Evolutionary conservation across 306 rosid species (phyloP), one percentile per base, ranked within the genome.

Genomic region (Clitoria ternatea): DNA sequence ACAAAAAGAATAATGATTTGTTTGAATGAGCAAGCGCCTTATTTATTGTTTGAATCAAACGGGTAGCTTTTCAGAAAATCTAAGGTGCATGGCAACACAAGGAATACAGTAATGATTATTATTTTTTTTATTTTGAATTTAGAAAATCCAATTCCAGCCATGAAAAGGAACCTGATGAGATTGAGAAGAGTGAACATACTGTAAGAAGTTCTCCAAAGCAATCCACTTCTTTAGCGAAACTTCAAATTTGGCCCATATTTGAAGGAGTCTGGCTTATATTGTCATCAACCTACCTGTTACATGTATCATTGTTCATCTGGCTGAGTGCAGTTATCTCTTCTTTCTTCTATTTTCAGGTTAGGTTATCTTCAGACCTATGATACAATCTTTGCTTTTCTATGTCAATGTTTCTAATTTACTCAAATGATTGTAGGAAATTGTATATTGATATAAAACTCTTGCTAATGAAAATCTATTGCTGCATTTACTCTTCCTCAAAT

Each of bases 271-370:
- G 85, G 90, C 96, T 94, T 48, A 87, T 89, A 79, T 37, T 91
- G 53, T 84, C 99, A 8, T 94, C 99, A 64, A 86, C 96, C 37
- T 94, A 94, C 81, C 82, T 89, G 74, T 47, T 91, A 80, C 87
- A 80, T 14, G 86, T 86, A 68, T 86, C 97, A 42, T 77, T 89
- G 73, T 91, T 94, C 86, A 84, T 94, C 81, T 94, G 96, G 96
- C 86, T 94, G 52, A 75, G 92, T 77, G 99, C 96, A 24, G 88
- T 94, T 82, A 81, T 94, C 77, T 94, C 99, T 60, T 94, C 99
- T 33, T 86, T 91, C 87, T 94, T 94, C 81, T 94, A 94, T 77
- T 88, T 94, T 80, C 99, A 91, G 89, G 99, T 87, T 66, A 80
- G 64, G 69, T 70, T 45, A 45, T 73, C 10, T 64, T 42, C 33